phyloP scores from a whole-genome alignment of 202 grass and related monocot genomes.

The Zoysia matrella region DNA sequence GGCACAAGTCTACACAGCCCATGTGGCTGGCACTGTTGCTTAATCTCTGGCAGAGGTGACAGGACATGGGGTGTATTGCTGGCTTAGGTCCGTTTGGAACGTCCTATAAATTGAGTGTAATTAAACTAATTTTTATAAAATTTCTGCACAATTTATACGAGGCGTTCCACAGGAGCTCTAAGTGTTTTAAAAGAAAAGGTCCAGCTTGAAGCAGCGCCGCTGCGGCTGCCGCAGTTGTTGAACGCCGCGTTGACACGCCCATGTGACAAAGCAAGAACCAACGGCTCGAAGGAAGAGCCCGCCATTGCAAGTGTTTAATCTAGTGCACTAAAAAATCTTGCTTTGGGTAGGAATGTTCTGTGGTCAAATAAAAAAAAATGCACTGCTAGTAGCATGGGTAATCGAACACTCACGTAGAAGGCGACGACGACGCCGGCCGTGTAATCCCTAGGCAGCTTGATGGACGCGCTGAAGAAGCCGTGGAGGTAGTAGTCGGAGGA shows the following conservation, averaged over 20 bases:
- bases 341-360: constrained; percentile 19
- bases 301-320: too few species aligned
- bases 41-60: constrained; percentile 13
- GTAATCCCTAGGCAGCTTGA: constrained; percentile 61
- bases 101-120: background rate
- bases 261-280: constrained; percentile 36
- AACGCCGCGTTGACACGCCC: constrained; percentile 39
- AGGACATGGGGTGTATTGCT: constrained; percentile 24
- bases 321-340: background rate
- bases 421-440: constrained; percentile 92
- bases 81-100: too few species aligned
- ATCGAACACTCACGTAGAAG: constrained; percentile 74
- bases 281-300: constrained; percentile 6
- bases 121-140: too few species aligned
- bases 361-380: background rate
- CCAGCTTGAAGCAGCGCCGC: too few species aligned
- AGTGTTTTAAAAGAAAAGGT: too few species aligned
- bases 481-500: constrained; percentile 80
- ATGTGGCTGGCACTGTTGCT: constrained; percentile 37
- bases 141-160: too few species aligned
- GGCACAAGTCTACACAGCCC: constrained; percentile 46
- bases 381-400: background rate
- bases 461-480: too few species aligned
- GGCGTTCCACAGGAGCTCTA: too few species aligned
- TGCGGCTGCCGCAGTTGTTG: background rate